These are phyloP conservation scores for Evansstolkia leycettana DNA, from an alignment of 495 filamentous ascomycete genomes.

Conservation along the genomic window DNA sequence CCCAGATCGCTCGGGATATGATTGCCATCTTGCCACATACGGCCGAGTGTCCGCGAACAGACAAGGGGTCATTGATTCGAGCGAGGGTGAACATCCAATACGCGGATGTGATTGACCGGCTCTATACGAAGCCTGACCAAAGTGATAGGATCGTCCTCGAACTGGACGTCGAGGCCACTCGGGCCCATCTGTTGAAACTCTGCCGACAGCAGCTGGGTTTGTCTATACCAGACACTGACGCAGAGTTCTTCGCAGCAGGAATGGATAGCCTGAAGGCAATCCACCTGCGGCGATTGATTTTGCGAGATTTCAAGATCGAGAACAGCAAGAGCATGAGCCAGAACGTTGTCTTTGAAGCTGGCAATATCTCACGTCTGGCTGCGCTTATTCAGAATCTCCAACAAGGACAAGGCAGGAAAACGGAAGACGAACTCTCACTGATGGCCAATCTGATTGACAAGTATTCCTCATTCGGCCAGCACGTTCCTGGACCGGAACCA, in stretches of 20 bases:
- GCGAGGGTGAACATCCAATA: slow-evolving; percentile 38
- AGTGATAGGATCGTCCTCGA: slow-evolving; percentile 13
- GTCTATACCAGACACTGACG: slow-evolving; percentile 20
- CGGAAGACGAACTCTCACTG: slow-evolving; percentile 16
- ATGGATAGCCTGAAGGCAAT: slow-evolving; percentile 52
- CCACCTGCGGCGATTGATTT: slow-evolving; percentile 38
- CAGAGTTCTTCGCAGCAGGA: slow-evolving; percentile 43
- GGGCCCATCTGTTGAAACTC: slow-evolving; percentile 28
- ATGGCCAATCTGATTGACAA: slow-evolving; percentile 38
- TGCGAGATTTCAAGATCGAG: slow-evolving; percentile 29
- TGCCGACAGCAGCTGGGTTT: slow-evolving; percentile 29
- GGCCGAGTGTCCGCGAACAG: slow-evolving; percentile 35
- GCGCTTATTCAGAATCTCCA: slow-evolving; percentile 30
- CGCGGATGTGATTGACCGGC: slow-evolving; percentile 30
- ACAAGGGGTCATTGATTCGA: slow-evolving; percentile 46
- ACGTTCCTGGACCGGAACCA: slow-evolving; percentile 16
- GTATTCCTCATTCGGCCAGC: slow-evolving; percentile 31
- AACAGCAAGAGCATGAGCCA: slow-evolving; percentile 15
- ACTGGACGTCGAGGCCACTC: slow-evolving; percentile 25
- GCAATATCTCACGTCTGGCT: slow-evolving; percentile 33
- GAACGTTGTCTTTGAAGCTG: slow-evolving; percentile 42
- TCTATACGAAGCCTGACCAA: slow-evolving; percentile 29
- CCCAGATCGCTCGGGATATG: slow-evolving; percentile 43
- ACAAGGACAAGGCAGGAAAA: slow-evolving; percentile 10
- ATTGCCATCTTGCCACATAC: slow-evolving; percentile 29